Conservation (phyloP, 2,329 filamentous ascomycete species). For the Colletotrichum spaethianum region DNA sequence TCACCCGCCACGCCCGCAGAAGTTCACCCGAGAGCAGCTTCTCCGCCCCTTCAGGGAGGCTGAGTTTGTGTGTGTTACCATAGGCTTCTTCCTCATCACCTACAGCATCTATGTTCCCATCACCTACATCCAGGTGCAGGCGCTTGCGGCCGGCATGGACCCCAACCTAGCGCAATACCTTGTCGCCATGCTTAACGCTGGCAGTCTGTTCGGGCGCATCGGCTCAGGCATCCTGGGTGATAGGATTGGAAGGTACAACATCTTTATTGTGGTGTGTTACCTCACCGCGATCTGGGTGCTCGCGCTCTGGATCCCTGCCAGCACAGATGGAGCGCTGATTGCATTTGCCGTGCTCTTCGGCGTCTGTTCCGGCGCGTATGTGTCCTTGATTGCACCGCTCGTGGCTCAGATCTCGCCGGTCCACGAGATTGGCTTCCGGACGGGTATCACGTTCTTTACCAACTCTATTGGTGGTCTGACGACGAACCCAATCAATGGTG, state of each 20-base stretch:
- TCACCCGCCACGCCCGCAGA: slow-evolving; percentile 45
- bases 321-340: slow-evolving; percentile 48
- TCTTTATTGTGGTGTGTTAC: slow-evolving; percentile 61
- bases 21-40: slow-evolving; percentile 50
- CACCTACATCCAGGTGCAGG: slow-evolving; percentile 53
- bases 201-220: slow-evolving; percentile 55
- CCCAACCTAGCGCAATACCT: slow-evolving; percentile 51
- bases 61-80: slow-evolving; percentile 49
- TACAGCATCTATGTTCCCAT: slow-evolving; percentile 56
- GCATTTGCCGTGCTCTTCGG: slow-evolving; percentile 59
- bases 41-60: slow-evolving; percentile 50
- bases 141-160: slow-evolving; percentile 48
- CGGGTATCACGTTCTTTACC: slow-evolving; percentile 63
- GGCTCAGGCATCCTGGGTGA: slow-evolving; percentile 53
- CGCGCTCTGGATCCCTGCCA: slow-evolving; percentile 59
- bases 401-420: slow-evolving; percentile 68
- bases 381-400: slow-evolving; percentile 56
- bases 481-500: slow-evolving; percentile 70
- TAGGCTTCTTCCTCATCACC: slow-evolving; percentile 53
- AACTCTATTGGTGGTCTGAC: slow-evolving; percentile 69
- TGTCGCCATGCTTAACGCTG: slow-evolving; percentile 56
- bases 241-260: slow-evolving; percentile 56
- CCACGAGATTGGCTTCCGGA: slow-evolving; percentile 67
- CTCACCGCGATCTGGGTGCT: slow-evolving; percentile 55
- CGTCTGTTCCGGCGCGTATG: slow-evolving; percentile 58